These are phyloP conservation scores for Fusarium marasasianum DNA, from an alignment of 2,329 filamentous ascomycete genomes.

Conservation along the genomic window DNA sequence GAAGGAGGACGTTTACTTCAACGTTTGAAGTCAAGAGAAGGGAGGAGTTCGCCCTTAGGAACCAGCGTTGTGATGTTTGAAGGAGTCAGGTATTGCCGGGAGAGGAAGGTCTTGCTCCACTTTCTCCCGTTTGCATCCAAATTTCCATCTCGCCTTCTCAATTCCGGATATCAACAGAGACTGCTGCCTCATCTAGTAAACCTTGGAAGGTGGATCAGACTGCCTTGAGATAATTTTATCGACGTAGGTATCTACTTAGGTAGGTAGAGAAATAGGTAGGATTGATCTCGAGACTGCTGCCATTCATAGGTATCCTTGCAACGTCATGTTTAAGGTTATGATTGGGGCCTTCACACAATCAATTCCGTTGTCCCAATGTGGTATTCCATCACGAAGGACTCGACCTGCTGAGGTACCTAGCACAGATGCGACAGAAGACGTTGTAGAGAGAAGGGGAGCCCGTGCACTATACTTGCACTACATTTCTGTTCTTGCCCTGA, in stretches of 20 bases:
- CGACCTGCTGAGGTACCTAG: slow-evolving; percentile 5
- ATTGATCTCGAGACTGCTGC: neutral
- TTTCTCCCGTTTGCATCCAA: slow-evolving; percentile 22
- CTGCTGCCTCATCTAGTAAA: neutral
- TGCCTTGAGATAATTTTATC: neutral
- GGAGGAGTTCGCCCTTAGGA: neutral
- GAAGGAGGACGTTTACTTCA: neutral
- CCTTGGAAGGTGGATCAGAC: neutral
- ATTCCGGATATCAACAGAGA: neutral
- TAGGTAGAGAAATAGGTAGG: neutral
- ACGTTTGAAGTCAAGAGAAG: neutral
- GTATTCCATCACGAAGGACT: neutral
- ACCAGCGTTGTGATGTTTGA: neutral
- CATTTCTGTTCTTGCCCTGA: neutral
- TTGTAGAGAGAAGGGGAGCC: neutral
- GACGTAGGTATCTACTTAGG: neutral
- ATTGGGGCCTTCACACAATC: neutral
- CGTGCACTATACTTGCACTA: neutral
- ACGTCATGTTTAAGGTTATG: slow-evolving; percentile 2
- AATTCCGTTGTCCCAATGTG: neutral
- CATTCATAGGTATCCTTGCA: neutral
- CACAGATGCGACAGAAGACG: neutral
- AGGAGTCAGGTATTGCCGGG: neutral
- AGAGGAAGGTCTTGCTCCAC: slow-evolving; percentile 3
- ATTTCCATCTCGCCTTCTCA: neutral